These are phyloP conservation scores for Aotearoamyces nothofagi DNA, from an alignment of 2,329 filamentous ascomycete species.

Conservation along the genomic window DNA sequence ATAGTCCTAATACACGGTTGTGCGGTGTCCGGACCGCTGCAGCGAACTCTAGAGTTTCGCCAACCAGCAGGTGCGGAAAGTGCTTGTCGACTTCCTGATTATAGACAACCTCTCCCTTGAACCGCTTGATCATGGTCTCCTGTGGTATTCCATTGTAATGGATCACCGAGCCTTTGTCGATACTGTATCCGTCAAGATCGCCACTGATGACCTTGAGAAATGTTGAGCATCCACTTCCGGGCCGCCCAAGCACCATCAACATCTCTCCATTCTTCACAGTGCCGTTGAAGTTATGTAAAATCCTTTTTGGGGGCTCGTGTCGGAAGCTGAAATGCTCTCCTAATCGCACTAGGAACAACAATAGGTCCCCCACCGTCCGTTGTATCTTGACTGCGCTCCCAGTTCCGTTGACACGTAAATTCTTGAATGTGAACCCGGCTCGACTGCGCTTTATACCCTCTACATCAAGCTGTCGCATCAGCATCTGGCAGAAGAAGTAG, in stretches of 20 bases:
- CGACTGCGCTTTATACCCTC: constrained; percentile 36
- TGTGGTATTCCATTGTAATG: constrained; percentile 44
- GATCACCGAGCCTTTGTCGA: constrained; percentile 34
- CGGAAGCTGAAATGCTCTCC: constrained; percentile 37
- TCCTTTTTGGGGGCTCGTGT: constrained; percentile 39
- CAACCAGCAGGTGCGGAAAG: constrained; percentile 62
- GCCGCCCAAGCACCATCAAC: constrained; percentile 51
- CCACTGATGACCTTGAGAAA: constrained; percentile 44
- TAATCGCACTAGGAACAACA: constrained; percentile 40
- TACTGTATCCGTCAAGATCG: constrained; percentile 39
- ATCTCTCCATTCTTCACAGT: constrained; percentile 49
- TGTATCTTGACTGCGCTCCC: constrained; percentile 55
- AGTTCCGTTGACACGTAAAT: constrained; percentile 51
- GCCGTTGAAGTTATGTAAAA: constrained; percentile 49
- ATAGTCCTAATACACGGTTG: constrained; percentile 40
- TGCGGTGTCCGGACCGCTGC: constrained; percentile 52
- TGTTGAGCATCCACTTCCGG: constrained; percentile 49
- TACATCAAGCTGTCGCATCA: constrained; percentile 32
- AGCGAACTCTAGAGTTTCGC: constrained; percentile 61
- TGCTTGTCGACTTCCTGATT: constrained; percentile 65
- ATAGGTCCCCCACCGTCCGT: constrained; percentile 22
- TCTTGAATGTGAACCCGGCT: constrained; percentile 47
- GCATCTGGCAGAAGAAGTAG: constrained; percentile 32
- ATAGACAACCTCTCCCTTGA: constrained; percentile 53
- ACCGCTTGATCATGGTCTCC: constrained; percentile 38